A percentile compares a stretch with the other conserved stretches of the same genome.
phyloP scores from a whole-genome alignment of 495 filamentous ascomycete genomes.

The Neohortaea acidophila region DNA sequence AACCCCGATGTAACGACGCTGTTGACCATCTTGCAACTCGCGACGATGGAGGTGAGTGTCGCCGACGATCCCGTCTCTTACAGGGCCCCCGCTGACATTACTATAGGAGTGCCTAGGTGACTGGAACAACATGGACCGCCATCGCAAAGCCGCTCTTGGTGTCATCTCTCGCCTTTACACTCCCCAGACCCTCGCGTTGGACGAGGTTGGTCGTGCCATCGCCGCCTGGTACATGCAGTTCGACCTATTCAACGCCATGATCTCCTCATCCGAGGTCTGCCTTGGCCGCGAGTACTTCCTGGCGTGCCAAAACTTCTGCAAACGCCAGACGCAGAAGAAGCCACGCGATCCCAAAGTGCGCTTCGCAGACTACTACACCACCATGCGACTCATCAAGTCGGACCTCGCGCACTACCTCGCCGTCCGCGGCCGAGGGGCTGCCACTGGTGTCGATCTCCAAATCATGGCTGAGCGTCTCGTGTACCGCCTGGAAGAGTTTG shows the following conservation, averaged over 20 bases:
- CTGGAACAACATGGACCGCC: slow-evolving; percentile 79
- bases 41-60: slow-evolving; percentile 68
- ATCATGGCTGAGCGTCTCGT: slow-evolving; percentile 43
- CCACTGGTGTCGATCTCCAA: slow-evolving; percentile 50
- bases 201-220: slow-evolving; percentile 51
- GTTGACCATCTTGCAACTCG: slow-evolving; percentile 79
- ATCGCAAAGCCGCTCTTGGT: slow-evolving; percentile 78
- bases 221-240: slow-evolving; percentile 81
- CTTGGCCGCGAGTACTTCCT: slow-evolving; percentile 72
- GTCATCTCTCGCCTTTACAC: slow-evolving; percentile 65
- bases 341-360: slow-evolving; percentile 51
- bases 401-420: slow-evolving; percentile 73
- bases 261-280: slow-evolving; percentile 62
- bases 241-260: slow-evolving; percentile 67
- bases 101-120: slow-evolving; percentile 82
- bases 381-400: slow-evolving; percentile 56
- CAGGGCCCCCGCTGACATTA: slow-evolving; percentile 20
- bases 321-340: slow-evolving; percentile 38
- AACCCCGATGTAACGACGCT: slow-evolving; percentile 60
- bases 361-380: slow-evolving; percentile 47
- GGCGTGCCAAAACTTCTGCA: slow-evolving; percentile 45
- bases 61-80: background rate
- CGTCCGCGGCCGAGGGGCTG: slow-evolving; percentile 40
- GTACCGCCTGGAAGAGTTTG: slow-evolving; percentile 38
- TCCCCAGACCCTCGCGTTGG: slow-evolving; percentile 58